These are phyloP conservation scores for Tetracladium setigerum DNA, from an alignment of 495 filamentous ascomycete species.

Conservation along the genomic window DNA sequence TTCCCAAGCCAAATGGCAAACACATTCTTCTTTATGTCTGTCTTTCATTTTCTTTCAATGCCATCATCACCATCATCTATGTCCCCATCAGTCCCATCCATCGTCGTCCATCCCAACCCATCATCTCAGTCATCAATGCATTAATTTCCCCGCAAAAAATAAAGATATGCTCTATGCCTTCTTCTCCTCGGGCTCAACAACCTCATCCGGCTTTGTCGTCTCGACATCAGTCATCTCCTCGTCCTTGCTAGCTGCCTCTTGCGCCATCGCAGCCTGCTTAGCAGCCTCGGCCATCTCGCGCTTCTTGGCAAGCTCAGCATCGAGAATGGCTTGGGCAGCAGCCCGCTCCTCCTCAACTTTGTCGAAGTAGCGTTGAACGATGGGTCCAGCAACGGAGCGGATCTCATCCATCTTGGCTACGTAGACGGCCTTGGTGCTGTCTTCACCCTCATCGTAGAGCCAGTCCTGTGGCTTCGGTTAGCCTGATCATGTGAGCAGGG, in stretches of 20 bases:
- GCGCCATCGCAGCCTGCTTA: conserved; percentile 37
- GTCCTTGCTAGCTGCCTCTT: conserved; percentile 38
- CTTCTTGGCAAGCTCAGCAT: conserved; percentile 79
- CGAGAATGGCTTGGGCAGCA: conserved; percentile 62
- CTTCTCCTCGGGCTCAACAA: conserved; percentile 27
- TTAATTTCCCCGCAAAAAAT: background rate
- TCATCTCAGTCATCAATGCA: conserved; percentile 12
- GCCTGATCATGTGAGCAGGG: background rate
- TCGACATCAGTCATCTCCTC: conserved; percentile 53
- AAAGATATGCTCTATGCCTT: conserved; percentile 1
- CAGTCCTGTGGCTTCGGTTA: conserved; percentile 59
- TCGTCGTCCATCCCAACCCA: background rate
- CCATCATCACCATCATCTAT: too few species aligned
- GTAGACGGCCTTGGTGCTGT: conserved; percentile 89
- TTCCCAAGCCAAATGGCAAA: too few species aligned
- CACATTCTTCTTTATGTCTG: too few species aligned
- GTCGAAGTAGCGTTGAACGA: conserved; percentile 91
- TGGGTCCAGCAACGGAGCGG: conserved; percentile 79
- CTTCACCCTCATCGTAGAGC: conserved; percentile 97
- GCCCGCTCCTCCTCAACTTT: conserved; percentile 86
- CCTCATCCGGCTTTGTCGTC: conserved; percentile 34
- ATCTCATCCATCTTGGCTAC: conserved; percentile 94
- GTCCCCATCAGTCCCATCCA: background rate
- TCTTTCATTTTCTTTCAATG: too few species aligned
- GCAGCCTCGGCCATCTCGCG: conserved; percentile 61